A percentile compares a stretch with the other conserved stretches of the same genome.
Conservation (phyloP, 108 stramenopile species). For the Cyclotella cryptica region DNA sequence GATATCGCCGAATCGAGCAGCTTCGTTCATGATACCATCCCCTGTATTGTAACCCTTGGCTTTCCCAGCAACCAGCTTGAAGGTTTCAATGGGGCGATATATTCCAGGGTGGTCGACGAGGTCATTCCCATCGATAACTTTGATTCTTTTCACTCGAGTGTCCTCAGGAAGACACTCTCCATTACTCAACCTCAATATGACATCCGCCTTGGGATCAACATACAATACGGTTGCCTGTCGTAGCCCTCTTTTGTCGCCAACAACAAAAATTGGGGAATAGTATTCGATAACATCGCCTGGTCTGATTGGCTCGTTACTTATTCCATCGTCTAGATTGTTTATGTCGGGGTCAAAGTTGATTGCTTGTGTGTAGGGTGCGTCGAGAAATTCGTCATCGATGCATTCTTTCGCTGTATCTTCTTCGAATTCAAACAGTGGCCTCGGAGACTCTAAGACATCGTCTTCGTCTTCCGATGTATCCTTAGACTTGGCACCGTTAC, state of each 20-base stretch:
- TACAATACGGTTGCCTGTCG: slow-evolving; percentile 60
- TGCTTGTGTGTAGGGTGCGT: slow-evolving; percentile 53
- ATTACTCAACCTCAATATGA: slow-evolving; percentile 60
- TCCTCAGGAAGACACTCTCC: slow-evolving; percentile 60
- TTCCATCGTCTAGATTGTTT: slow-evolving; percentile 36
- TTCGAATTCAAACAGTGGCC: slow-evolving; percentile 7
- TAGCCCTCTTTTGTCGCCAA: slow-evolving; percentile 59
- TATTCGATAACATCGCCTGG: slow-evolving; percentile 79
- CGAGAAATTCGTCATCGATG: slow-evolving; percentile 34
- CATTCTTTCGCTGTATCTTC: neutral
- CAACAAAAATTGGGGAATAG: slow-evolving; percentile 62
- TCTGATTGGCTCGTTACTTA: slow-evolving; percentile 68
- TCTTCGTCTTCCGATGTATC: neutral
- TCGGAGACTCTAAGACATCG: neutral
- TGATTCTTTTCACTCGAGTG: slow-evolving; percentile 59
- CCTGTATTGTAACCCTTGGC: slow-evolving; percentile 26
- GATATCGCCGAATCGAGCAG: slow-evolving; percentile 40
- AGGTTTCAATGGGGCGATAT: slow-evolving; percentile 48
- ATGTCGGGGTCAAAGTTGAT: slow-evolving; percentile 36
- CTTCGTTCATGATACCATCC: slow-evolving; percentile 34
- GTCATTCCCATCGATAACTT: slow-evolving; percentile 50
- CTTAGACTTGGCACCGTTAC: neutral
- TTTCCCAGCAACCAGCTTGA: slow-evolving; percentile 34
- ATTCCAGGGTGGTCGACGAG: slow-evolving; percentile 59
- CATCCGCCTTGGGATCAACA: slow-evolving; percentile 51